phyloP scores from a whole-genome alignment of 2,329 filamentous ascomycete genomes.

The Alternaria postmessia region DNA sequence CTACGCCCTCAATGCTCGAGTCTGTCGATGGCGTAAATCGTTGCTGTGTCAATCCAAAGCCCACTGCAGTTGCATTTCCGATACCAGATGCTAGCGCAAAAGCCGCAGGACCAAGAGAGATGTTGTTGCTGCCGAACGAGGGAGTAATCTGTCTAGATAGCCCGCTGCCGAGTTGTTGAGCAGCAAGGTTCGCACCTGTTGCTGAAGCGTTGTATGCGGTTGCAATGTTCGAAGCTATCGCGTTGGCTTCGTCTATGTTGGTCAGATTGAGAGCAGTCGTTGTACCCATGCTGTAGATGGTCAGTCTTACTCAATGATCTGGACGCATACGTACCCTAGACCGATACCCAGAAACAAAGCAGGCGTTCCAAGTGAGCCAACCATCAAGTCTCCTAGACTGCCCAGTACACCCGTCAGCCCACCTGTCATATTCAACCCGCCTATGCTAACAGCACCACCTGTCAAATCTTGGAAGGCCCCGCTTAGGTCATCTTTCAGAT shows the following conservation, averaged over 20 bases:
- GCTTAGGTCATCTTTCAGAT: slow-evolving; percentile 19
- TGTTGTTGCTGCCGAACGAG: slow-evolving; percentile 8
- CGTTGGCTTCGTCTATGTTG: slow-evolving; percentile 22
- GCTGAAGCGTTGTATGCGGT: slow-evolving; percentile 27
- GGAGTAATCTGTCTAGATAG: slow-evolving; percentile 33
- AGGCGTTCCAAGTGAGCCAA: slow-evolving; percentile 30
- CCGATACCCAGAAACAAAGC: slow-evolving; percentile 43
- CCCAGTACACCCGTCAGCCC: slow-evolving; percentile 22
- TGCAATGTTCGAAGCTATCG: slow-evolving; percentile 30
- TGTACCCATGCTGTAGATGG: slow-evolving; percentile 31
- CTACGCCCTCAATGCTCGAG: slow-evolving; percentile 30
- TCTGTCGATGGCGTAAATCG: slow-evolving; percentile 26
- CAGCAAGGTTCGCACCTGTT: slow-evolving; percentile 36
- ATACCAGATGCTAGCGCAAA: slow-evolving; percentile 41
- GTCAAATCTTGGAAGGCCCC: slow-evolving; percentile 13
- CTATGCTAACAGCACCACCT: slow-evolving; percentile 7
- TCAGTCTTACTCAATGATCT: slow-evolving; percentile 10
- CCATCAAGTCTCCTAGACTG: slow-evolving; percentile 20
- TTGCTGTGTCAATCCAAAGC: slow-evolving; percentile 33
- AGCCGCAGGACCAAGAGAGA: slow-evolving; percentile 28
- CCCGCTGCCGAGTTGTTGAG: slow-evolving; percentile 39
- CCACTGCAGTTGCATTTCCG: slow-evolving; percentile 36
- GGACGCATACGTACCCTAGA: slow-evolving; percentile 29
- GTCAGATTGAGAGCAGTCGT: slow-evolving; percentile 38
- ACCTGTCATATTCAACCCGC: slow-evolving; percentile 19